Base-by-base conservation (phyloP, 805 yeast genomes). In the Starmera amethionina region DNA sequence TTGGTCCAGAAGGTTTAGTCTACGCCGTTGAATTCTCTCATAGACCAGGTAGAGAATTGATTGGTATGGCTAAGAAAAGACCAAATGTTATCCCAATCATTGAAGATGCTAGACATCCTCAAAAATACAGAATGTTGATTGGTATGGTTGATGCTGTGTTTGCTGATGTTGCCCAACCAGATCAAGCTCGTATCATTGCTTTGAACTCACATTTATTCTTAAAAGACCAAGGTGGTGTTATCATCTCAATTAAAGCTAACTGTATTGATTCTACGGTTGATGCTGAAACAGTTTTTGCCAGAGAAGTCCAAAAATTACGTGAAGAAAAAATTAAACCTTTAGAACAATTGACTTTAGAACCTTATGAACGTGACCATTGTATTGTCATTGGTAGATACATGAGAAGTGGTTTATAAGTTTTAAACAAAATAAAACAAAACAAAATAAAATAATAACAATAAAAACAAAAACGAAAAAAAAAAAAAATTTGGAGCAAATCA, bases 81-180 rank as follows among this genome's bases (percentile, higher is more conserved):
- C 97, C 98, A 51, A 93, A 93, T 63, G 94, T 93, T 44, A 87
- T 93, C 53, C 98, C 98, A 59, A 93, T 93, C 67, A 89, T 93
- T 65, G 98, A 93, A 71, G 98, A 93, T 72, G 98, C 98, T 49
- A 89, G 98, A 76, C 98, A 93, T 72, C 98, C 98, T 61, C 98
- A 93, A 67, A 93, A 93, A 72, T 93, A 93, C 82, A 82, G 98
- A 75, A 93, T 93, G 98, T 77, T 93, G 58, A 75, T 93, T 49
- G 95, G 97, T 59, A 93, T 93, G 98, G 98, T 93, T 51, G 98
- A 93, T 68, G 86, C 79, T 63, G 97, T 93, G 46, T 93, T 93
- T 62, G 98, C 98, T 47, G 98, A 93, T 76, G 98, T 93, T 64
- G 98, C 98, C 52, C 98, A 93, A 75, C 98, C 98, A 35, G 98